Base-by-base conservation (phyloP, 2,329 filamentous ascomycete genomes). In the Penicillium sp. region DNA sequence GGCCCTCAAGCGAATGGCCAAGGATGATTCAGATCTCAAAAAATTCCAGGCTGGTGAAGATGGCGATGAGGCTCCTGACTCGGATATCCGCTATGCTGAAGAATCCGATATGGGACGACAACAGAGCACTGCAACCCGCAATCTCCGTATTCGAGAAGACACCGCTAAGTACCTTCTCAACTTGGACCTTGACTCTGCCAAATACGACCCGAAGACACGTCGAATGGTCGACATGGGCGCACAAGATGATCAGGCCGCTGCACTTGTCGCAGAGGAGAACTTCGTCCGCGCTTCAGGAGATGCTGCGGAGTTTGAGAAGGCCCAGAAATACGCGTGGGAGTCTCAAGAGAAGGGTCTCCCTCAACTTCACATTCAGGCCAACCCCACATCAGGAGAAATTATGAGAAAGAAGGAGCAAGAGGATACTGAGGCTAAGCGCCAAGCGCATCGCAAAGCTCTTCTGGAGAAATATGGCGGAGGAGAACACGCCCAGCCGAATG, bases 121-220 rank as follows among this genome's bases (percentile, higher is more conserved):
- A 67, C 91, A 97, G 72, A 88, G 88, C 63, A 97, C 91, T 19
- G 89, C 91, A 7, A 96, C 94, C 1, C 84, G 91, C 55, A 95
- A 97, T 69, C 80, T 99, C 53, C 85, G 94, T 59, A 85, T 99
- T 70, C 84, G 94, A 71, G 94, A 99, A 76, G 94, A 99, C 71
- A 99, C 94, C 0, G 94, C 94, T 19, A 97, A 97, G 68, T 99
- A 99, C 70, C 80, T 99, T 2, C 79, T 97, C 8, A 97, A 97
- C 69, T 83, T 99, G 27, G 94, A 99, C 69, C 81, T 96, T 2
- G 94, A 99, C 67, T 97, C 92, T 1, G 94, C 95, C 1, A 95
- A 96, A 72, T 99, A 99, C 75, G 93, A 99, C 68, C 94, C 94
- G 0, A 99, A 99, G 71, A 97, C 92, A 11, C 84, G 94, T 65